Evolutionary conservation across 208 protist genomes (phyloP).

Genomic region (Wallacemonas rigidus): DNA sequence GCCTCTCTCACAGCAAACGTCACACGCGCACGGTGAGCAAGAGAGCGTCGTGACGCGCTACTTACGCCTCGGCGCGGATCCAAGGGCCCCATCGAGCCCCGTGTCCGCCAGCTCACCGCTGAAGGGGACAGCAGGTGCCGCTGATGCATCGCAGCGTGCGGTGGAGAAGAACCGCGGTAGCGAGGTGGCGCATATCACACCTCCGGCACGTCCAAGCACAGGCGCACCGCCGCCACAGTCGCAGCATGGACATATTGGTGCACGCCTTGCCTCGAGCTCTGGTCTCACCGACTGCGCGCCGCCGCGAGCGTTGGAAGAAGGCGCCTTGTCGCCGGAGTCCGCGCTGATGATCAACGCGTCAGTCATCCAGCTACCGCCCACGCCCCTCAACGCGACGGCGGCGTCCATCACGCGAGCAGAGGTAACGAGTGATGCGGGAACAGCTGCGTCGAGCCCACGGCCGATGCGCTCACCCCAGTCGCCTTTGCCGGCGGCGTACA

Average conservation of each 20-base stretch:
- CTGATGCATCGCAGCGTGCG: too few relatives aligned
- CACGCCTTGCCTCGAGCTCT: background rate
- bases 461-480: background rate
- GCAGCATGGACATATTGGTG: background rate
- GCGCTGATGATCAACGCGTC: background rate
- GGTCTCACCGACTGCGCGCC: background rate
- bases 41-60: constrained; percentile 7
- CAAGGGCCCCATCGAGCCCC: background rate
- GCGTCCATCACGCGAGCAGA: too few relatives aligned
- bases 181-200: too few relatives aligned
- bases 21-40: background rate
- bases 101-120: background rate
- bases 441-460: background rate
- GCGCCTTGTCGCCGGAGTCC: background rate
- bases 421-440: too few relatives aligned
- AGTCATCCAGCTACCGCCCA: background rate
- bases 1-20: background rate
- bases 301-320: background rate
- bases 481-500: background rate
- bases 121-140: background rate
- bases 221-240: background rate
- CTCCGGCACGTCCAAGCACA: background rate
- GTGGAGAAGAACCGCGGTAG: too few relatives aligned
- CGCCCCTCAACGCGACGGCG: too few relatives aligned
- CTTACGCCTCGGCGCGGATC: background rate